A percentile compares a stretch with the other conserved stretches of the same genome.
These are phyloP conservation scores for Sporothrix globosa DNA, from an alignment of 2,329 filamentous ascomycete species.

Conservation along the genomic window DNA sequence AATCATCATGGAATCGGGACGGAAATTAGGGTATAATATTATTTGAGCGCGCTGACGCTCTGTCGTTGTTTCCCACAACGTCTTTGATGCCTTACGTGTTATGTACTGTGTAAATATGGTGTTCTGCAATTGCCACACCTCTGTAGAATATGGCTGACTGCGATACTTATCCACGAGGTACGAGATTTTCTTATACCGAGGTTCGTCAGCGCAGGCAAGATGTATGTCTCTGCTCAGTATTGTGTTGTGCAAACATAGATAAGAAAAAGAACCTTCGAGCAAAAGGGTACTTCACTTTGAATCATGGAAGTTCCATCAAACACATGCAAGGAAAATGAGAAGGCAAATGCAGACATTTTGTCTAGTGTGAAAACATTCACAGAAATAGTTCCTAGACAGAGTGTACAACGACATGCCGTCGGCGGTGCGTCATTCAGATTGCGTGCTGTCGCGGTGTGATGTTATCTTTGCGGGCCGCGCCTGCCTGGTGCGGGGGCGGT, in stretches of 20 bases:
- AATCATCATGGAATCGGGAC: not conserved
- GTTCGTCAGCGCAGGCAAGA: not conserved
- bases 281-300: too few species aligned
- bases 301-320: too few species aligned
- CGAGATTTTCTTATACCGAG: not conserved
- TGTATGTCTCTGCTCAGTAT: not conserved
- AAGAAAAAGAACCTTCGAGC: not conserved
- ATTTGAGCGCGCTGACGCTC: not conserved
- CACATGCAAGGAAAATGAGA: too few species aligned
- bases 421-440: not conserved
- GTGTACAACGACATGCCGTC: not conserved
- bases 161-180: too few species aligned
- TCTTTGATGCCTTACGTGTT: not conserved
- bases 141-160: too few species aligned
- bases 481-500: not conserved
- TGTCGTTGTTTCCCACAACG: not conserved
- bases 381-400: too few species aligned
- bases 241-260: not conserved
- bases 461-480: constrained; percentile 2
- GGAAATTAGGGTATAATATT: not conserved
- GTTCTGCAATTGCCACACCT: not conserved
- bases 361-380: too few species aligned
- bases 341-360: too few species aligned
- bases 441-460: constrained; percentile 8
- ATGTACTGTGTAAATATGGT: not conserved